A percentile compares a stretch with the other conserved stretches of the same genome.
phyloP scores from a whole-genome alignment of 23 red algal genomes.

The Gracilaria domingensis region DNA sequence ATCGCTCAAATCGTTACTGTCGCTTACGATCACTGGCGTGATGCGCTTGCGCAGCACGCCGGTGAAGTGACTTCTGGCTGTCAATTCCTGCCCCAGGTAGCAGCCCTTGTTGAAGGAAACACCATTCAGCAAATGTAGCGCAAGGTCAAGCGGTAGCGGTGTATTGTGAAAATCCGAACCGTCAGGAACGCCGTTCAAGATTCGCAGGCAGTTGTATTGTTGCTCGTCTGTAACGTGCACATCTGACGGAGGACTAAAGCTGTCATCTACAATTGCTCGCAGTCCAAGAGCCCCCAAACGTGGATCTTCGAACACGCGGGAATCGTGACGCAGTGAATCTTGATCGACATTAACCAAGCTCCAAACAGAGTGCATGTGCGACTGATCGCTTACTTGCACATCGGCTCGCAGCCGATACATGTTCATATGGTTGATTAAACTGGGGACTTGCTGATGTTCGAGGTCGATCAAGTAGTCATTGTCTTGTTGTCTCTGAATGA shows the following conservation, averaged over 20 bases:
- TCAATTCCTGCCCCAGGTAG: slow-evolving; percentile 97
- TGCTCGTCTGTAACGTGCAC: background rate
- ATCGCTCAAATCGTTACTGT: background rate
- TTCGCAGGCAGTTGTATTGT: slow-evolving; percentile 47
- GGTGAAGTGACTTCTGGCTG: slow-evolving; percentile 86
- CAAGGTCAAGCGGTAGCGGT: slow-evolving; percentile 82
- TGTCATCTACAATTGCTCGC: slow-evolving; percentile 11
- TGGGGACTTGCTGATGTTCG: background rate
- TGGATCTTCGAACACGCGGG: slow-evolving; percentile 26
- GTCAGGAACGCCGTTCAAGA: slow-evolving; percentile 82
- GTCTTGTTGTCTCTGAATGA: slow-evolving; percentile 18
- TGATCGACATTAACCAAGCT: background rate
- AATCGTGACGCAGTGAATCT: background rate
- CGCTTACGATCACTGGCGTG: slow-evolving; percentile 12
- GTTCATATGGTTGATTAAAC: slow-evolving; percentile 59
- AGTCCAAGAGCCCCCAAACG: slow-evolving; percentile 24
- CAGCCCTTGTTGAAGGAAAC: slow-evolving; percentile 95
- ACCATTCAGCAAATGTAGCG: slow-evolving; percentile 77
- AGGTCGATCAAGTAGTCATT: slow-evolving; percentile 63
- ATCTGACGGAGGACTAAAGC: background rate
- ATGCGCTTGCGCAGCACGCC: slow-evolving; percentile 89
- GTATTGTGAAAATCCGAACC: slow-evolving; percentile 44
- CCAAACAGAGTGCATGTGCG: slow-evolving; percentile 41
- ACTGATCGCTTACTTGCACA: slow-evolving; percentile 54
- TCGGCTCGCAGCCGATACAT: slow-evolving; percentile 68